phyloP scores from a whole-genome alignment of 495 filamentous ascomycete genomes.

The Halenospora varia region DNA sequence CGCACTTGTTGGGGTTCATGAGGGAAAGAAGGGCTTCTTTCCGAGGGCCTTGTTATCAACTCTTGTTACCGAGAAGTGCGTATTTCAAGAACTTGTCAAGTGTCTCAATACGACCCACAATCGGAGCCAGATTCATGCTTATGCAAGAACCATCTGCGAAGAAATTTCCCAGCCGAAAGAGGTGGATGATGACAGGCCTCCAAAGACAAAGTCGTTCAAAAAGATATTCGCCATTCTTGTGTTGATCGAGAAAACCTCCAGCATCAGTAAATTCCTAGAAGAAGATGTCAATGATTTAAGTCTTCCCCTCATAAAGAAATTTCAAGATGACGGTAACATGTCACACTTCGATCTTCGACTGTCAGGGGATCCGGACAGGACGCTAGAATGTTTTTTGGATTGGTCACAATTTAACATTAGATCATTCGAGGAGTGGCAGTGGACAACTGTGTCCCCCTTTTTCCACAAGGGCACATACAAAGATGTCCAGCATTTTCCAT shows the following conservation, averaged over 20 bases:
- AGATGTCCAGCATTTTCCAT: neutral
- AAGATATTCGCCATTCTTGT: conserved; percentile 17
- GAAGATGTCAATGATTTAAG: conserved; percentile 8
- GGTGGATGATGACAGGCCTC: neutral
- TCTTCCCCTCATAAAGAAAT: conserved; percentile 7
- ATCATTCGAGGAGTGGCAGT: conserved; percentile 6
- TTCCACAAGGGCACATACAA: neutral
- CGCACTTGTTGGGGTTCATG: neutral
- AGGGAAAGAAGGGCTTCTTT: conserved; percentile 14
- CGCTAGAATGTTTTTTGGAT: neutral
- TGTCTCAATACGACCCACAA: neutral
- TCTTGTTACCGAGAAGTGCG: neutral
- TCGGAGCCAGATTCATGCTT: neutral
- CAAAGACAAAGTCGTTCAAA: conserved; percentile 1
- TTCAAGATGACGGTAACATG: neutral
- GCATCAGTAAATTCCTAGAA: conserved; percentile 12
- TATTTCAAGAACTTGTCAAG: conserved; percentile 1
- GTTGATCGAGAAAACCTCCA: conserved; percentile 1
- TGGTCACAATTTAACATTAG: neutral
- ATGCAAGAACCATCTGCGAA: conserved; percentile 4
- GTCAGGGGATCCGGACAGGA: neutral
- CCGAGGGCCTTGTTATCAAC: neutral
- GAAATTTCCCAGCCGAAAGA: neutral
- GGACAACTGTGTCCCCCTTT: conserved; percentile 1
- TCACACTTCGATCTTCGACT: neutral